Percentiles rank a stretch among this genome's conserved stretches.
Conservation (phyloP, 768 basidiomycete species). For the Phylloporus arenicola region DNA sequence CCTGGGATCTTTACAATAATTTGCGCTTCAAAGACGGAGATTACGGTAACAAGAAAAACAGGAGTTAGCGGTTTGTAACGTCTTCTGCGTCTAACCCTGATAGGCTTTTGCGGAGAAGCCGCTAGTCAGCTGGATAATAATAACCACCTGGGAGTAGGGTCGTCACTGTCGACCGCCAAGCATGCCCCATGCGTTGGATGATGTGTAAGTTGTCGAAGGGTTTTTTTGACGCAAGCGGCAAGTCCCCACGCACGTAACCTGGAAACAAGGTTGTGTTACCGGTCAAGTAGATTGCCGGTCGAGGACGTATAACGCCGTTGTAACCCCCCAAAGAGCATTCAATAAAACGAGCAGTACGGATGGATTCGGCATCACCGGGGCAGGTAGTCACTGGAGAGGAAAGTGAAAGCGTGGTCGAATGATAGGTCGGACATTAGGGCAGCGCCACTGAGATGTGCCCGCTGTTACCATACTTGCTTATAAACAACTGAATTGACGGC, state of each 20-base stretch:
- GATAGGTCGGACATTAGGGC: conserved; percentile 30
- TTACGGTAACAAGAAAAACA: conserved; percentile 28
- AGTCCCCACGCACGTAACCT: conserved; percentile 17
- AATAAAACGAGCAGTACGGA: conserved; percentile 23
- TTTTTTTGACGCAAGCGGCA: background rate
- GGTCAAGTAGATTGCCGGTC: conserved; percentile 12
- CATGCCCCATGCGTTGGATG: background rate
- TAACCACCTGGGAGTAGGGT: conserved; percentile 6
- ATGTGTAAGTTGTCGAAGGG: background rate
- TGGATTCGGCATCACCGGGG: conserved; percentile 13
- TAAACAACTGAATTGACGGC: conserved; percentile 26
- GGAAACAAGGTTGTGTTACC: conserved; percentile 8
- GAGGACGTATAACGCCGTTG: conserved; percentile 6
- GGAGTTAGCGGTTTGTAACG: conserved; percentile 24
- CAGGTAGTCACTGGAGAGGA: conserved; percentile 16
- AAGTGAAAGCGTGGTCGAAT: conserved; percentile 16
- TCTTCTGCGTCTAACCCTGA: conserved; percentile 24
- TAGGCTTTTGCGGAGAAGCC: conserved; percentile 32
- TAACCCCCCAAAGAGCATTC: conserved; percentile 7
- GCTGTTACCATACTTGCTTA: conserved; percentile 21
- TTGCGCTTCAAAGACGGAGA: conserved; percentile 26
- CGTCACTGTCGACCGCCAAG: background rate
- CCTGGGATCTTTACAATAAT: conserved; percentile 11
- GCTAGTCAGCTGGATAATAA: conserved; percentile 17
- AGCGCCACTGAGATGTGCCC: conserved; percentile 20